A percentile compares a stretch with the other conserved stretches of the same genome.
phyloP scores from a whole-genome alignment of 495 filamentous ascomycete genomes.

The Talaromyces trachyspermus region DNA sequence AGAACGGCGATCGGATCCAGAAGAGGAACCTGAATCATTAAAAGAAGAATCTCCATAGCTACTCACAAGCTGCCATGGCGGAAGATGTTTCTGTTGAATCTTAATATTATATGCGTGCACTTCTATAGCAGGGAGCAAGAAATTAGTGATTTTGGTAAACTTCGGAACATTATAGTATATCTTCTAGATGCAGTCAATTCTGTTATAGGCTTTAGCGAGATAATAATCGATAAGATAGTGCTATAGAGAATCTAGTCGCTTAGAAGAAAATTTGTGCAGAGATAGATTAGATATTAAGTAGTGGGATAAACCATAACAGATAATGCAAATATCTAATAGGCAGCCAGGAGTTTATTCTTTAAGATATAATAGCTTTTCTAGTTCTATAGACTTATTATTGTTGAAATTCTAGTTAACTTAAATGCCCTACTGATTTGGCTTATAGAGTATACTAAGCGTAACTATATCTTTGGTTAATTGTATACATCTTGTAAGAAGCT shows the following conservation, averaged over 20 bases:
- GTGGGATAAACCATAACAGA: slow-evolving; percentile 23
- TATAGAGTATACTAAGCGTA: slow-evolving; percentile 15
- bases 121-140: slow-evolving; percentile 18
- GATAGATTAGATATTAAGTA: slow-evolving; percentile 24
- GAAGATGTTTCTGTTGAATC: slow-evolving; percentile 19
- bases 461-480: slow-evolving; percentile 23
- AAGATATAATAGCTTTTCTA: not conserved
- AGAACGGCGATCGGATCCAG: slow-evolving; percentile 13
- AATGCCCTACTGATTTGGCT: slow-evolving; percentile 19
- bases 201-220: slow-evolving; percentile 15
- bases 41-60: slow-evolving; percentile 11
- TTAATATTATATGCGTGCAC: slow-evolving; percentile 19
- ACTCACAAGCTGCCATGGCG: slow-evolving; percentile 6
- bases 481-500: slow-evolving; percentile 19
- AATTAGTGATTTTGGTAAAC: slow-evolving; percentile 20
- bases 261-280: slow-evolving; percentile 22
- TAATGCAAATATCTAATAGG: slow-evolving; percentile 22
- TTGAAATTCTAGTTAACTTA: slow-evolving; percentile 17
- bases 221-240: slow-evolving; percentile 21
- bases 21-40: slow-evolving; percentile 10
- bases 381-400: slow-evolving; percentile 3
- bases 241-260: slow-evolving; percentile 21
- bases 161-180: slow-evolving; percentile 15
- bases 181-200: slow-evolving; percentile 23
- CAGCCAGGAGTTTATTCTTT: slow-evolving; percentile 6